Base-by-base conservation (phyloP, 805 yeast species). In the Saturnispora kantuleensis region DNA sequence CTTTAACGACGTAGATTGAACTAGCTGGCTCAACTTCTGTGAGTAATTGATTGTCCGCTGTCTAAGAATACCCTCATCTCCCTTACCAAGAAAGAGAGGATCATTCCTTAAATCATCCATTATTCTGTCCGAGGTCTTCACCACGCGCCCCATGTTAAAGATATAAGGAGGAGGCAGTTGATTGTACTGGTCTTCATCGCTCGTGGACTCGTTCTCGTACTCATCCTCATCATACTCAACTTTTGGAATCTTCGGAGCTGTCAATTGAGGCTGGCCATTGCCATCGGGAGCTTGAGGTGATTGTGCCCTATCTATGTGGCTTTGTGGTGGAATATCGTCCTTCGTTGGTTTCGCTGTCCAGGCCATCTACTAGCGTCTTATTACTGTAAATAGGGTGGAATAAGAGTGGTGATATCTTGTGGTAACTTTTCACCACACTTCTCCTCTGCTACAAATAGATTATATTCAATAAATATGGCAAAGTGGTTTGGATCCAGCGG, bases 71-170 rank as follows among this genome's bases (percentile, higher is more conserved):
- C 67, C 66, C 5, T 50, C 41, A 5, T 50, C 52, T 2, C 47
- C 39, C 12, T 56, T 54, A 13, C 53, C 37, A 10, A 64, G 45
- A 48, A 69, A 67, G 30, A 60, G 50, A 8, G 71, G 56, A 47
- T 69, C 74, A 29, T 66, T 69, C 42, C 73, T 64, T 29, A 83
- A 56, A 54, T 83, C 90, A 56, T 81, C 87, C 17, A 82, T 52
- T 16, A 84, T 66, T 44, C 90, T 65, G 53, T 83, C 83, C 5
- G 80, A 61, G 0, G 90, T 81, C 53, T 83, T 84, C 62, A 76
- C 76, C 32, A 56, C 50, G 15, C 40, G 45, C n/a, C 58, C 50
- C 7, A 47, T 46, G 3, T 38, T 31, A 28, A 61, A 61, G 35
- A 56, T 52, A n/a, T 43, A 43, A 15, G 37, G 32, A 18, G 26